Base-by-base conservation (phyloP, 1,284 basidiomycete species). In the Vanrija humicola region DNA sequence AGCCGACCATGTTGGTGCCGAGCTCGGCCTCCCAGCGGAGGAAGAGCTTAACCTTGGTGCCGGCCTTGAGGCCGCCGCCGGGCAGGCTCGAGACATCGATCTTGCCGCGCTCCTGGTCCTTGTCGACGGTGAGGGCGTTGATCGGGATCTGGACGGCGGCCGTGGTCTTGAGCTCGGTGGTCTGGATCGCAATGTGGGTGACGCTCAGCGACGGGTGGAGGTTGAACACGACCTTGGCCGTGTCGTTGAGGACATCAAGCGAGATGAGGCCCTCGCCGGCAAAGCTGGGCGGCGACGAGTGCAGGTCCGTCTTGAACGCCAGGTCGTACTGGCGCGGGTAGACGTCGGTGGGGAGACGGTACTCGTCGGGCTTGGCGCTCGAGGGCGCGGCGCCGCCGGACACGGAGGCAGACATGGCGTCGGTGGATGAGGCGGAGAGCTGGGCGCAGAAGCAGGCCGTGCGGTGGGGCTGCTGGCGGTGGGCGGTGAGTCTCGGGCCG, bases 231-330 rank as follows among this genome's bases (percentile, higher is more conserved):
- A 95, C 78, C 10, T 76, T 76, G 12, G 67, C 58, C 2, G 89
- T 90, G 59, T 86, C 82, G 59, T 84, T 77, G 52, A 82, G 75
- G 52, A 95, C 79, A 56, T 90, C 82, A 56, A 97, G 79, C 64
- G 88, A 89, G 62, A 92, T 84, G 65, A 85, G 84, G 29, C 86
- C 89, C 55, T 87, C 82, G 43, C 94, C 94, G 40, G 84, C 81
- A 71, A 93, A 97, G 19, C 62, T 53, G 19, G 69, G 70, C 19
- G 77, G 82, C 50, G 84, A 80, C 23, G 82, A 81, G 58, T 87
- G 81, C 50, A 97, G 82, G 76, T 95, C 88, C 3, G 93, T 94
- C 72, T 80, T 86, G 76, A 95, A 80, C 47, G 84, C 86, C 50
- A 96, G 76, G 66, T 80, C 88, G 77, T 96, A 97, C 75, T 94